A percentile compares a stretch with the other conserved stretches of the same genome.
Evolutionary conservation across 371 early-diverging fungal species (phyloP).

Genomic region (Apophysomyces variabilis): DNA sequence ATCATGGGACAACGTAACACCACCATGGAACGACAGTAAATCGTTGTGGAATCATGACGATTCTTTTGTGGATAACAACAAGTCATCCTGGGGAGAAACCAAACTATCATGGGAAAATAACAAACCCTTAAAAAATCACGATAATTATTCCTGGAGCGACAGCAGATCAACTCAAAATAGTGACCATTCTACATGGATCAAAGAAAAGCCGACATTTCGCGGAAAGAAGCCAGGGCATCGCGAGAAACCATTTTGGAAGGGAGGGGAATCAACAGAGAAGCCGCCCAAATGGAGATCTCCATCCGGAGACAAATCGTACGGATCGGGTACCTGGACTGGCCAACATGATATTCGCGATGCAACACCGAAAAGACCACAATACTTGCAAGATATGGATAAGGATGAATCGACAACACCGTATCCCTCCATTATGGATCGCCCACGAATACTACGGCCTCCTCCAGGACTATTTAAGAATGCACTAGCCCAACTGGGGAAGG

Average conservation of each 20-base stretch:
- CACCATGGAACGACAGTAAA: no score
- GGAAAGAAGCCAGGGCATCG: background rate
- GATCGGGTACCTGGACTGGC: background rate
- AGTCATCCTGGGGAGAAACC: background rate
- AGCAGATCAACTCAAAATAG: no score
- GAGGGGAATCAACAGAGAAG: background rate
- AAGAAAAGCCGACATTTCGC: background rate
- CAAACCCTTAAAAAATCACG: no score
- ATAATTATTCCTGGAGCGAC: no score
- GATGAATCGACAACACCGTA: background rate
- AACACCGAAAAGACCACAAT: background rate
- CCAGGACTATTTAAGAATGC: conserved; percentile 22
- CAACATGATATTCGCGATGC: background rate
- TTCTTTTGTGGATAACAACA: background rate
- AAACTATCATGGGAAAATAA: no score
- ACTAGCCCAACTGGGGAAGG: background rate
- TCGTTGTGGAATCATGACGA: background rate
- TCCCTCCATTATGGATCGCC: conserved; percentile 1
- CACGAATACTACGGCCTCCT: conserved; percentile 14
- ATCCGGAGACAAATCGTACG: background rate
- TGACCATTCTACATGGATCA: background rate
- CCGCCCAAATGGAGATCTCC: background rate
- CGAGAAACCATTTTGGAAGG: background rate
- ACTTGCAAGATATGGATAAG: background rate
- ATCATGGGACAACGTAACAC: no score